A percentile compares a stretch with the other conserved stretches of the same genome.
phyloP scores from a whole-genome alignment of 768 basidiomycete genomes.

The Tricholoma matsutake region DNA sequence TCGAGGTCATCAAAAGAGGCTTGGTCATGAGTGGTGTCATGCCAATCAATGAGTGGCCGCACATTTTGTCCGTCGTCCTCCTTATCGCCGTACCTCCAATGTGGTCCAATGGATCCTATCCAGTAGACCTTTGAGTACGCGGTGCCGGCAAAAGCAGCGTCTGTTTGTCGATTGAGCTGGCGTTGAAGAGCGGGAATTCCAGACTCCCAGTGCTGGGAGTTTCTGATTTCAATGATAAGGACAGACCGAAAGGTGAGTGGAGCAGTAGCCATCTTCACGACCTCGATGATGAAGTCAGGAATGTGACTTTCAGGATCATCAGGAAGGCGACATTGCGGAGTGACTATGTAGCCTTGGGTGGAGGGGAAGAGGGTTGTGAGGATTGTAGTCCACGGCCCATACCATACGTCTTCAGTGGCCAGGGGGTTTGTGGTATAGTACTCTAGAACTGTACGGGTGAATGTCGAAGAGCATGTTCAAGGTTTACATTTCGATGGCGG shows the following conservation, averaged over 20 bases:
- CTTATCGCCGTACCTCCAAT: slow-evolving; percentile 21
- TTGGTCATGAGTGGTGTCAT: slow-evolving; percentile 11
- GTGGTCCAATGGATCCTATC: slow-evolving; percentile 16
- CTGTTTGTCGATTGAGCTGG: too few relatives aligned
- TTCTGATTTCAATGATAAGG: slow-evolving; percentile 17
- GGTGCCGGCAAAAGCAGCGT: slow-evolving; percentile 16
- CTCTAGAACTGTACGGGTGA: too few relatives aligned
- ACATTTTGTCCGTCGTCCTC: slow-evolving; percentile 11
- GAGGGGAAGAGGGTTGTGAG: slow-evolving; percentile 13
- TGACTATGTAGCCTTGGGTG: slow-evolving; percentile 10
- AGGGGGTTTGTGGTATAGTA: background rate
- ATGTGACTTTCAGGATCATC: slow-evolving; percentile 6
- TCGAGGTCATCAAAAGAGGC: slow-evolving; percentile 4
- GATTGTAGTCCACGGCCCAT: slow-evolving; percentile 13
- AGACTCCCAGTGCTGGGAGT: slow-evolving; percentile 15
- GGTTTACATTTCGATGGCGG: too few relatives aligned
- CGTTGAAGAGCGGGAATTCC: too few relatives aligned
- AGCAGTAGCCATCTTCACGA: slow-evolving; percentile 13
- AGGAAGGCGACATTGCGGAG: slow-evolving; percentile 6
- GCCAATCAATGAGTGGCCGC: slow-evolving; percentile 17
- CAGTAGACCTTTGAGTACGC: slow-evolving; percentile 18
- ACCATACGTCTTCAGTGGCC: slow-evolving; percentile 8
- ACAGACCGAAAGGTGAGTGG: slow-evolving; percentile 16
- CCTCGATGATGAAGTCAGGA: slow-evolving; percentile 15
- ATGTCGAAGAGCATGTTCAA: too few relatives aligned